Conservation (phyloP, 2,329 filamentous ascomycete genomes). For the Fusarium secorum region DNA sequence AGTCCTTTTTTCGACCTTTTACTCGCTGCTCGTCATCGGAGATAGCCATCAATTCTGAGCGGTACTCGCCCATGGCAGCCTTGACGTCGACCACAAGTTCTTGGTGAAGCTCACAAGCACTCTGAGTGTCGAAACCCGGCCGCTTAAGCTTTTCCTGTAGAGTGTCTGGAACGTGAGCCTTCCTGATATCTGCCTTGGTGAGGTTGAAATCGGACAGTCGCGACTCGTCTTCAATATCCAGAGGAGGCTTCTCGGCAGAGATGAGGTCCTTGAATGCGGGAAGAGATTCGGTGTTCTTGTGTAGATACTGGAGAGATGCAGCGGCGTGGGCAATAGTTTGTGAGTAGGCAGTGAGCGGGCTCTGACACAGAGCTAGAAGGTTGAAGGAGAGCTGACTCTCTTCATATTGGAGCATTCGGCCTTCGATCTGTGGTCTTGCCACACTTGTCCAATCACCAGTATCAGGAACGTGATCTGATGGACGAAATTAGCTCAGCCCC, state of each 20-base stretch:
- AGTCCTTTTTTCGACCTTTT: conserved; percentile 68
- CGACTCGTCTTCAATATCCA: conserved; percentile 35
- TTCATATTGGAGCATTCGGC: conserved; percentile 72
- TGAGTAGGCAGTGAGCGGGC: conserved; percentile 62
- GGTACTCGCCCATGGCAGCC: conserved; percentile 54
- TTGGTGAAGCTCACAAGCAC: conserved; percentile 49
- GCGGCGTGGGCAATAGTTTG: conserved; percentile 56
- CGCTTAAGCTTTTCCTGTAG: conserved; percentile 23
- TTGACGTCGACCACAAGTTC: conserved; percentile 53
- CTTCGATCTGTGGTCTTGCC: conserved; percentile 69
- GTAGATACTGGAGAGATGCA: conserved; percentile 50
- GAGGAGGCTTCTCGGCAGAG: conserved; percentile 28
- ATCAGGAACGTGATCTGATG: conserved; percentile 23
- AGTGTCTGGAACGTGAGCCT: conserved; percentile 24
- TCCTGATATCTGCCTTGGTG: conserved; percentile 35
- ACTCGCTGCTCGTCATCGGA: conserved; percentile 62
- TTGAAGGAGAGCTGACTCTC: conserved; percentile 76
- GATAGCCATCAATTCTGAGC: conserved; percentile 56
- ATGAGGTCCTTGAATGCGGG: conserved; percentile 34
- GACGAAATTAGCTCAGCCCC: conserved; percentile 1
- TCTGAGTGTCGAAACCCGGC: conserved; percentile 14
- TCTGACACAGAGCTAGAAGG: conserved; percentile 76
- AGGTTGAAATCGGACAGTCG: conserved; percentile 46
- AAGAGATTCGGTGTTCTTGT: conserved; percentile 42
- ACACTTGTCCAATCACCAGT: conserved; percentile 69